Conservation (phyloP, 164 flowering plant genomes). For the Nymphaea thermarum region DNA sequence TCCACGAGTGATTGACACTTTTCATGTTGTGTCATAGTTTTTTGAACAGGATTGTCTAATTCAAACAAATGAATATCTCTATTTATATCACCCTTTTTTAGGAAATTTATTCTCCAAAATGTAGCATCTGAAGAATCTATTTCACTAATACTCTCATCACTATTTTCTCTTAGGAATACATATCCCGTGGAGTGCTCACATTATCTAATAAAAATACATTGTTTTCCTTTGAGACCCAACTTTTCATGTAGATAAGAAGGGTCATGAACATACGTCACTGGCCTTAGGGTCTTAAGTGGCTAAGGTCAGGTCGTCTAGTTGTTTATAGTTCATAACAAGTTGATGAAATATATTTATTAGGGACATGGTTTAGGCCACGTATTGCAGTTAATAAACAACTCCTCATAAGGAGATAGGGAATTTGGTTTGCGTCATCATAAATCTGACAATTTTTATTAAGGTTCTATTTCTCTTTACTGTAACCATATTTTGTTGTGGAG, state of each 20-base stretch:
- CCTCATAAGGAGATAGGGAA: neutral
- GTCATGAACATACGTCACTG: neutral
- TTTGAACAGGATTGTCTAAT: neutral
- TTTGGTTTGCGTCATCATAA: neutral
- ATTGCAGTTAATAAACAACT: neutral
- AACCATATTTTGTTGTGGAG: neutral
- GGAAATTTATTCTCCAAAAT: neutral
- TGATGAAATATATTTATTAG: neutral
- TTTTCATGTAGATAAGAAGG: neutral
- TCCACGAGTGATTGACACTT: neutral
- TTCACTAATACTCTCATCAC: neutral
- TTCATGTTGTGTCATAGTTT: neutral
- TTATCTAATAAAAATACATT: neutral
- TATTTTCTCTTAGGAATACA: neutral
- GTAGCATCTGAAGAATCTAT: neutral
- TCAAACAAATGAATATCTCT: neutral
- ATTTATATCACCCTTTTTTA: neutral
- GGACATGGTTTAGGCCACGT: neutral
- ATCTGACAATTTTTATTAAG: neutral
- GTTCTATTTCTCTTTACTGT: neutral
- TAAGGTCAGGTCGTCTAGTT: neutral
- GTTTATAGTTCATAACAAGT: neutral
- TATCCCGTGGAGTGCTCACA: neutral
- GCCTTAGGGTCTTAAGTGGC: neutral
- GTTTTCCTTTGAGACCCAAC: neutral